Base-by-base conservation (phyloP, 768 basidiomycete genomes). In the Stropharia rugosoannulata region DNA sequence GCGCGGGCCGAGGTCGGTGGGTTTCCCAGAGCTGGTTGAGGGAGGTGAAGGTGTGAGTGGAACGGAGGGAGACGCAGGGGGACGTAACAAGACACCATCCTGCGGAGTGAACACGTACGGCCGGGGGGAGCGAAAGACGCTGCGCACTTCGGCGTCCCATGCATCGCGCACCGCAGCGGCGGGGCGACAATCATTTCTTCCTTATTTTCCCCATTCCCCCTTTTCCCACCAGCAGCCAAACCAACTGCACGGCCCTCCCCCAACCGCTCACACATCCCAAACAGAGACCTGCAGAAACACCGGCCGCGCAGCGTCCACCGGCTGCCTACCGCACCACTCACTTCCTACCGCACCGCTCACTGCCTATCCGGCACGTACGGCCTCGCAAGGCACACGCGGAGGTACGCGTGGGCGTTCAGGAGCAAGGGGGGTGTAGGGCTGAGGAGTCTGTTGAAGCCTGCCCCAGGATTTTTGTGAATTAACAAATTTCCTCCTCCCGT, bases 261-360 rank as follows among this genome's bases (percentile, higher is more conserved):
- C 27, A 29, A 51, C 8, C 51, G 55, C 8, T 58, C 57, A 22
- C 61, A 86, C 56, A 84, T 82, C 1, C 83, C 80, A 36, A 89
- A 73, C 12, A 88, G 66, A 51, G 81, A n/a, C 78, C 22, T 79
- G 73, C 6, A 78, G 71, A 64, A 90, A 90, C 4, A 86, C 68
- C 40, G 72, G 66, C 16, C 80, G 65, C 0, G 79, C 83, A 5
- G 73, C 71, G n/a, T 79, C 73, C 53, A 80, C 75, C 3, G 85
- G 79, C 45, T 68, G 67, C 10, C 68, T 68, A 35, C 66, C 70
- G 18, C 70, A 70, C 84, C n/a, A n/a, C n/a, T n/a, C n/a, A n/a
- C n/a, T n/a, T n/a, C n/a, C n/a, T n/a, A n/a, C n/a, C n/a, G n/a
- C n/a, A n/a, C n/a, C n/a, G n/a, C n/a, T n/a, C 84, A 85, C 27